phyloP scores from a whole-genome alignment of 805 yeast genomes.

The Lachancea sp. region DNA sequence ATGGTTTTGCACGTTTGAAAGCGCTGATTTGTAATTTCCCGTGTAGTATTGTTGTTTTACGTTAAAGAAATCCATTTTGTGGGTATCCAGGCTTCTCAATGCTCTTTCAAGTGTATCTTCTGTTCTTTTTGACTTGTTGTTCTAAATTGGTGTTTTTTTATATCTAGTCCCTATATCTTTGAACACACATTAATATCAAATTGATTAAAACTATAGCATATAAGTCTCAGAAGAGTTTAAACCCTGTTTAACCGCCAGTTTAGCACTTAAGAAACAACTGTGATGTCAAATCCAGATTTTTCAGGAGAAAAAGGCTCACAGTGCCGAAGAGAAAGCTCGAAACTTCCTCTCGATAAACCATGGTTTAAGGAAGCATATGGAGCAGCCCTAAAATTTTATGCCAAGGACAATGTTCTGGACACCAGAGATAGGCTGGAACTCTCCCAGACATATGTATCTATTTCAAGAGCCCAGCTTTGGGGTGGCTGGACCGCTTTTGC shows the following conservation, averaged over 20 bases:
- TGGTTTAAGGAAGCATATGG: slow-evolving; percentile 37
- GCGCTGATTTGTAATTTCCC: slow-evolving; percentile 46
- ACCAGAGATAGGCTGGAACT: slow-evolving; percentile 39
- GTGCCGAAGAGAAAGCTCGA: not conserved
- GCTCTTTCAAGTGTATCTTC: no score
- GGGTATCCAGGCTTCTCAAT: no score
- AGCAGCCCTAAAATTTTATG: slow-evolving; percentile 43
- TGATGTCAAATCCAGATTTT: not conserved
- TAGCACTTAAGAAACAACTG: no score
- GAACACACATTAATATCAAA: no score
- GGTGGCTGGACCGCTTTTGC: slow-evolving; percentile 40
- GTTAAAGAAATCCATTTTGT: slow-evolving; percentile 41
- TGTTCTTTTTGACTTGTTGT: no score
- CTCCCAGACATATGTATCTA: slow-evolving; percentile 34
- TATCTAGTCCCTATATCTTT: no score
- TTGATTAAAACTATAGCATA: no score
- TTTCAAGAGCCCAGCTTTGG: slow-evolving; percentile 32
- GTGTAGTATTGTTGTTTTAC: slow-evolving; percentile 57
- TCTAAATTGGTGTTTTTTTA: no score
- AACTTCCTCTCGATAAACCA: slow-evolving; percentile 11
- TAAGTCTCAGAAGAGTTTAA: no score
- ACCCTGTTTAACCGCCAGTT: no score
- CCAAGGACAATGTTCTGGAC: slow-evolving; percentile 40
- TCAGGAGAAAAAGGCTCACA: not conserved
- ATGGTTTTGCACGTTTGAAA: slow-evolving; percentile 37